Conservation (phyloP, 2,329 filamentous ascomycete genomes). For the Clarireedia paspali region DNA sequence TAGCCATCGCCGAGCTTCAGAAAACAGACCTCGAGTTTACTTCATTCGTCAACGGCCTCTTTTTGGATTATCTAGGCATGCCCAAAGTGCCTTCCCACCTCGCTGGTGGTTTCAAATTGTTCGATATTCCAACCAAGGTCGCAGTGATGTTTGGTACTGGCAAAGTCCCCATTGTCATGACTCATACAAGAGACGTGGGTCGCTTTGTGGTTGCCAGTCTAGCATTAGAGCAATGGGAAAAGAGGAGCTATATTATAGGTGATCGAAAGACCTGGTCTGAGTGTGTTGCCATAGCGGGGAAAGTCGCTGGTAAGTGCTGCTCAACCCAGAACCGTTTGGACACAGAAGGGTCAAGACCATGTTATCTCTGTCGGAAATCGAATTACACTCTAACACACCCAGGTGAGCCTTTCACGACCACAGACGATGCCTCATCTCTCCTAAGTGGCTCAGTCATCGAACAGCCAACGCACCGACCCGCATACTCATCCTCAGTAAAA, state of each 20-base stretch:
- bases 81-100: slow-evolving; percentile 19
- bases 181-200: slow-evolving; percentile 24
- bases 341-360: neutral
- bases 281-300: slow-evolving; percentile 20
- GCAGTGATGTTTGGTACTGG: slow-evolving; percentile 23
- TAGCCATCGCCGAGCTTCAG: slow-evolving; percentile 4
- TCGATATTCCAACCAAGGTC: slow-evolving; percentile 18
- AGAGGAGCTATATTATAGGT: slow-evolving; percentile 18
- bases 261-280: slow-evolving; percentile 24
- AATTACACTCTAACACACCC: neutral
- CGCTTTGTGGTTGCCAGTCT: slow-evolving; percentile 20
- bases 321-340: neutral
- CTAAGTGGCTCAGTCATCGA: neutral
- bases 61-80: slow-evolving; percentile 18
- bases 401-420: neutral
- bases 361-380: too few relatives aligned
- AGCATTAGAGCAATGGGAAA: slow-evolving; percentile 17
- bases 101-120: slow-evolving; percentile 11
- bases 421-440: neutral
- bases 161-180: slow-evolving; percentile 15
- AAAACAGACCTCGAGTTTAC: slow-evolving; percentile 19
- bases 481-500: neutral
- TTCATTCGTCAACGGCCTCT: slow-evolving; percentile 18
- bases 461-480: neutral
- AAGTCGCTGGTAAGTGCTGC: slow-evolving; percentile 12